phyloP scores from a whole-genome alignment of 768 basidiomycete species.

The Rossbeevera mucosa region DNA sequence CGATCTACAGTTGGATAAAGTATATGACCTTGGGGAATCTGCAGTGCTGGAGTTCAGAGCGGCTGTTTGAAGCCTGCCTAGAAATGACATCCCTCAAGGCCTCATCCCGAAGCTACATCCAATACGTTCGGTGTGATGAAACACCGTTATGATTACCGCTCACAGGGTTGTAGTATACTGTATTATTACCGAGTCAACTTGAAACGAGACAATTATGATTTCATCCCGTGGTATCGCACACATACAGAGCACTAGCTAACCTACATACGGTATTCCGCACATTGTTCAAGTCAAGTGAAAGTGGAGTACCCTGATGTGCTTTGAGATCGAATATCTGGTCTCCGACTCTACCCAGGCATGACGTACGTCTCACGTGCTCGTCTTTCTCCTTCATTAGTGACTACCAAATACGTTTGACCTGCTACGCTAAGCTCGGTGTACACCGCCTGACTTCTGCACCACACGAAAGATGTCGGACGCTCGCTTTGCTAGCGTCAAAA shows the following conservation, averaged over 20 bases:
- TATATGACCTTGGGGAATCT: constrained; percentile 4
- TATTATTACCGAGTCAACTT: background rate
- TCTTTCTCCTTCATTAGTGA: background rate
- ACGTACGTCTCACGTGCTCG: background rate
- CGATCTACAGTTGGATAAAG: constrained; percentile 21
- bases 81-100: background rate
- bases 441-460: background rate
- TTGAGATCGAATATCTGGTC: too few species aligned
- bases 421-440: background rate
- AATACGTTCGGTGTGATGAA: background rate
- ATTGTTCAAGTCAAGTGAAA: too few species aligned
- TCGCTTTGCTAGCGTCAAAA: constrained; percentile 81
- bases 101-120: background rate
- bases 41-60: constrained; percentile 6
- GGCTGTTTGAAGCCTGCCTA: background rate
- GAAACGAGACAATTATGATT: background rate
- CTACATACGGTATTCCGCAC: too few species aligned
- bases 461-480: constrained; percentile 56
- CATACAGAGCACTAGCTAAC: too few species aligned
- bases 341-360: too few species aligned
- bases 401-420: background rate
- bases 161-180: too few species aligned
- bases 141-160: background rate
- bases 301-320: too few species aligned
- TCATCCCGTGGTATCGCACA: background rate